Conservation (phyloP, 345 rosid species). For the Carallia brachiata region DNA sequence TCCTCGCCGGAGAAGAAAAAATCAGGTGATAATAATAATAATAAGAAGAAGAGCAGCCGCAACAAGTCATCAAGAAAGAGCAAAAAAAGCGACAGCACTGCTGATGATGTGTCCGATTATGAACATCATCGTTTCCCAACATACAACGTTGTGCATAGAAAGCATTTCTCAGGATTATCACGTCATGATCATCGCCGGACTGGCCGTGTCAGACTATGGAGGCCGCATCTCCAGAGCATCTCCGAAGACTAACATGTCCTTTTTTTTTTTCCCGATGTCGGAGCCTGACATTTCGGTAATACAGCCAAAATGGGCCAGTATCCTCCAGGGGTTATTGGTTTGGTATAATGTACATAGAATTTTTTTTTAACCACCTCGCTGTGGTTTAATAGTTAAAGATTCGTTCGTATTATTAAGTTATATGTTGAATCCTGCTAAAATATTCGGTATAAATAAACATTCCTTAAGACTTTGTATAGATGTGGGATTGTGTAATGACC, state of each 20-base stretch:
- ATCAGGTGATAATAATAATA: slow-evolving; percentile 3
- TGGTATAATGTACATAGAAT: slow-evolving; percentile 12
- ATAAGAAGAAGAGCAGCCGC: not conserved
- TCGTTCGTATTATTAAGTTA: no score
- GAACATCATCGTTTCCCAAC: slow-evolving; percentile 26
- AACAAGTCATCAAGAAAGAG: slow-evolving; percentile 21
- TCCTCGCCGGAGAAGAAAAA: slow-evolving; percentile 54
- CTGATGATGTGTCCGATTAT: slow-evolving; percentile 20
- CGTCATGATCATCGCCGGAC: slow-evolving; percentile 56
- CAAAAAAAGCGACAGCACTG: slow-evolving; percentile 6
- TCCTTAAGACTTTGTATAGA: no score
- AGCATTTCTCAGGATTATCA: slow-evolving; percentile 25
- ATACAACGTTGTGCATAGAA: slow-evolving; percentile 25
- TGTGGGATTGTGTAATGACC: no score
- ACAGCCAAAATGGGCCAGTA: not conserved
- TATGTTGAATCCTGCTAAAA: no score
- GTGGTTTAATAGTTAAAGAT: no score
- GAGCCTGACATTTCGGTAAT: not conserved
- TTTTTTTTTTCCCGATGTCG: slow-evolving; percentile 9
- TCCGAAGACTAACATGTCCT: slow-evolving; percentile 49
- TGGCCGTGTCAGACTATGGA: slow-evolving; percentile 55
- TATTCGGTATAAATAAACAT: no score
- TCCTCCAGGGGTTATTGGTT: slow-evolving; percentile 4
- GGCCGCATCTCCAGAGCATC: slow-evolving; percentile 75
- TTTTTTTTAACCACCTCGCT: not conserved